Evolutionary conservation across 23 red algal genomes (phyloP).

Genomic region (Gracilaria gracilis): DNA sequence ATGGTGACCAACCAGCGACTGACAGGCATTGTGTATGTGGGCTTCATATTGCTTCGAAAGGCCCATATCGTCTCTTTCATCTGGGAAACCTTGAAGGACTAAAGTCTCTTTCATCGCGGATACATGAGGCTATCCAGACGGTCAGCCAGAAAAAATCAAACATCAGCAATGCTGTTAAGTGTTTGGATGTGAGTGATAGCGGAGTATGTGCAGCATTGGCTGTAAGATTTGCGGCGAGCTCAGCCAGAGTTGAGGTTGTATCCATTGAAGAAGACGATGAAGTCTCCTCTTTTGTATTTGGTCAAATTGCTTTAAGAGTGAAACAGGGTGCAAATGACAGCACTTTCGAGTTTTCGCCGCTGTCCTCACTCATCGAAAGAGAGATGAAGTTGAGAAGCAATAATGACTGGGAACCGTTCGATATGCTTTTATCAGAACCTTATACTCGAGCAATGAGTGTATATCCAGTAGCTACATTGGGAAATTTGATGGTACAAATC

Average conservation of each 20-base stretch:
- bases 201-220: slow-evolving; percentile 38
- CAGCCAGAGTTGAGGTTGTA: slow-evolving; percentile 14
- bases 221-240: background rate
- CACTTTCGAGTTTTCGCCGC: slow-evolving; percentile 11
- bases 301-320: slow-evolving; percentile 40
- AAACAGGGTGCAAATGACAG: slow-evolving; percentile 17
- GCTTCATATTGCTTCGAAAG: slow-evolving; percentile 32
- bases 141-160: background rate
- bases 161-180: slow-evolving; percentile 14
- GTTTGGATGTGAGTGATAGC: slow-evolving; percentile 65
- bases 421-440: slow-evolving; percentile 60
- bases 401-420: slow-evolving; percentile 18
- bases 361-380: slow-evolving; percentile 13
- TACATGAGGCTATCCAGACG: slow-evolving; percentile 33
- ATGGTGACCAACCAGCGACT: background rate
- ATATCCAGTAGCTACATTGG: slow-evolving; percentile 55
- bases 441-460: slow-evolving; percentile 51
- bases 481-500: slow-evolving; percentile 65
- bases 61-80: slow-evolving; percentile 66
- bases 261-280: slow-evolving; percentile 56
- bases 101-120: background rate
- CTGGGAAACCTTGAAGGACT: slow-evolving; percentile 26
- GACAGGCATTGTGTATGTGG: slow-evolving; percentile 43
- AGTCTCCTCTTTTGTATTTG: slow-evolving; percentile 59
- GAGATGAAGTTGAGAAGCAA: background rate